These are phyloP conservation scores for Myxozyma vanderwaltii DNA, from an alignment of 805 yeast species.

Conservation along the genomic window DNA sequence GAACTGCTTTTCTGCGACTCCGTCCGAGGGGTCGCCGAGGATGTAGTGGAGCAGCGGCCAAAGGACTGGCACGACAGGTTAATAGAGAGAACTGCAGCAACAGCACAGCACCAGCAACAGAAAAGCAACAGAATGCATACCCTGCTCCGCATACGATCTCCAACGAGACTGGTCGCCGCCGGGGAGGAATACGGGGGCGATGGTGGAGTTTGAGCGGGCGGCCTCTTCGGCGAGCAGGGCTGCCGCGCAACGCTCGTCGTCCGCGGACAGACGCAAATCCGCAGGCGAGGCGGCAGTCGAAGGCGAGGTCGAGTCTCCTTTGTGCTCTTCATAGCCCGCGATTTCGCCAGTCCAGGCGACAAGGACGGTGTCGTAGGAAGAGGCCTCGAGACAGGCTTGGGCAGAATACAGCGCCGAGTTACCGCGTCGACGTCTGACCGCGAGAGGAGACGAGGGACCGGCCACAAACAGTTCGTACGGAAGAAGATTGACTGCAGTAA, in stretches of 20 bases:
- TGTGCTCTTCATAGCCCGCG: conserved; percentile 28
- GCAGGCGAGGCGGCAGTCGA: no score
- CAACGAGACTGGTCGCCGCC: conserved; percentile 78
- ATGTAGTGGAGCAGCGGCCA: conserved; percentile 98
- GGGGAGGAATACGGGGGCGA: conserved; percentile 88
- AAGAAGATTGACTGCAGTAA: conserved; percentile 31
- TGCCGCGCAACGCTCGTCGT: conserved; percentile 49
- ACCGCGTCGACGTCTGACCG: conserved; percentile 54
- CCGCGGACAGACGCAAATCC: conserved; percentile 67
- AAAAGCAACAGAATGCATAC: conserved; percentile 7
- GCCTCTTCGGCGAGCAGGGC: conserved; percentile 45
- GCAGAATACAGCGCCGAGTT: conserved; percentile 83
- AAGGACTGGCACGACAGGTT: conserved; percentile 41
- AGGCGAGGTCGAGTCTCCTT: no score
- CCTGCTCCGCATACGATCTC: conserved; percentile 52
- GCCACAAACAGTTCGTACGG: conserved; percentile 30
- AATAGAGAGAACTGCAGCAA: neutral
- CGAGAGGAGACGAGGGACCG: conserved; percentile 11
- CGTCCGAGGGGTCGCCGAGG: conserved; percentile 71
- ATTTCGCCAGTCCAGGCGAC: conserved; percentile 98
- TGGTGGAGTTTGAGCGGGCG: conserved; percentile 49
- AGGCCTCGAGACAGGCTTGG: conserved; percentile 57
- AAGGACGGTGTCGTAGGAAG: conserved; percentile 81
- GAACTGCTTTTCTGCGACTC: conserved; percentile 74
- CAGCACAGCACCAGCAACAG: neutral